Evolutionary conservation across 768 basidiomycete species (phyloP).

Genomic region (Panaeolus papilionaceus): DNA sequence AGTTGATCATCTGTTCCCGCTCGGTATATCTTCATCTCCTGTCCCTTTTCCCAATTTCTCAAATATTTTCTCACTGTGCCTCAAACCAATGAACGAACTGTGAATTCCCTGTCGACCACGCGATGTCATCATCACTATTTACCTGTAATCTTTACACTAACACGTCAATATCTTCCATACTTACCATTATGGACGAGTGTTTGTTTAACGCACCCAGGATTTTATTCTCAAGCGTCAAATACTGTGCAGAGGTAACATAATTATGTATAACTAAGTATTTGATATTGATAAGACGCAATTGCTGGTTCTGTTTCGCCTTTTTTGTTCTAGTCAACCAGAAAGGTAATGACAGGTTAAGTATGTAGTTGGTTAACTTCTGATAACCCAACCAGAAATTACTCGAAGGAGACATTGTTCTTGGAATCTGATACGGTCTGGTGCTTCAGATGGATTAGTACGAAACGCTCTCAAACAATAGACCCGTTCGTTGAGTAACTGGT

Average conservation of each 20-base stretch:
- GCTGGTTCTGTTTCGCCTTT: background rate
- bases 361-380: too few species aligned
- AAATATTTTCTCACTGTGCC: background rate
- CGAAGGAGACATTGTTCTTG: background rate
- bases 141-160: background rate
- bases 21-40: background rate
- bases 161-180: background rate
- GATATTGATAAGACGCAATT: background rate
- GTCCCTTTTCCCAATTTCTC: background rate
- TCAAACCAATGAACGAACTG: background rate
- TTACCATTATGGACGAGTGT: background rate
- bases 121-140: background rate
- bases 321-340: background rate
- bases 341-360: background rate
- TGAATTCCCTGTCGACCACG: background rate
- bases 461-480: too few species aligned
- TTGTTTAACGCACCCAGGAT: background rate
- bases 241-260: too few species aligned
- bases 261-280: background rate
- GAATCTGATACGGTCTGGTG: background rate
- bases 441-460: background rate
- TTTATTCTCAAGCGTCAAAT: background rate
- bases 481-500: too few species aligned
- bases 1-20: background rate
- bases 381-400: background rate